Evolutionary conservation across 1,139 yeast genomes (phyloP), one percentile per base, ranked within the genome.

Genomic region (Suhomyces wounanorum): DNA sequence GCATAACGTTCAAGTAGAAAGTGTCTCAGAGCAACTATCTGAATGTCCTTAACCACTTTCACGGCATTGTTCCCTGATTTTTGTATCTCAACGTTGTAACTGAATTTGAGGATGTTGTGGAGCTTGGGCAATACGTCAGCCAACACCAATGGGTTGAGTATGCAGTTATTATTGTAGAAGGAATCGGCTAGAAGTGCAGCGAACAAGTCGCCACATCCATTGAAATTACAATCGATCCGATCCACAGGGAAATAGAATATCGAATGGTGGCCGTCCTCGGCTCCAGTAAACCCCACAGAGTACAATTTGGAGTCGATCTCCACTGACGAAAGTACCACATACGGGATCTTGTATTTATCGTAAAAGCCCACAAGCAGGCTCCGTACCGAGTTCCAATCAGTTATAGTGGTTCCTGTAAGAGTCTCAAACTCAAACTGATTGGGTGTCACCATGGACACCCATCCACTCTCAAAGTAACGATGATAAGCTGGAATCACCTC

Each of bases 131-230:
- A 61, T 5, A 67, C 70, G 42, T 61, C 65, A 3, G 64, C 62
- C 31, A 77, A 55, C 25, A 66, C 68, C 8, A 52, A 52, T 0
- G 70, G 69, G 3, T 68, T 62, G 7, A 75, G 60, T 14, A 43
- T 48, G 36, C 53, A 41, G 9, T 57, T 55, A 41, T 64, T 61
- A 8, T 58, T 52, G 51, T 61, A 64, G 53, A 70, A 75, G 8
- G 61, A 62, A 48, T 74, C 63, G 16, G 78, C 69, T n/a, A 75
- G 45, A 26, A 77, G 61, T 1, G 74, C 79, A 1, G 77, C 67
- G 55, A 77, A 75, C 21, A 77, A 62, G 55, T 77, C 81, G 6
- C 81, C 81, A 57, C 79, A 73, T 5, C 81, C 81, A 52, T 68
- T 75, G 60, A 77, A 77, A 39, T 64, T 62, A 55, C 78, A 73